Base-by-base conservation (phyloP, 179 eudicot genomes). In the Silene vulgaris region DNA sequence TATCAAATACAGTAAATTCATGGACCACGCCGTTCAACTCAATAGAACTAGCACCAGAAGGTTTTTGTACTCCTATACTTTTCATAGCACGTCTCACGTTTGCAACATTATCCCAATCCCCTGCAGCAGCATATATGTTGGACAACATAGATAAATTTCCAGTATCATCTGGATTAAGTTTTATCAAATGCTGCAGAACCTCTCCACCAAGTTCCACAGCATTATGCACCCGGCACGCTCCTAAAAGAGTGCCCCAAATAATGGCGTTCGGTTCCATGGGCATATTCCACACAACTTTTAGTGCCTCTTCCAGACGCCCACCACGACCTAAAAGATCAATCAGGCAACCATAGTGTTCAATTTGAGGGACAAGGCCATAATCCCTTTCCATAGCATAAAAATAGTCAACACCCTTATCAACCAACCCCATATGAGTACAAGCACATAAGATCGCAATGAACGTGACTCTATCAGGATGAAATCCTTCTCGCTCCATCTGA, bases 261-360 rank as follows among this genome's bases (percentile, higher is more conserved):
- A 85, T 40, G 5, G 63, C 79, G 71, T 85, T 85, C 3, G 86
- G 86, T 72, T 82, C 82, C 75, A 85, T 63, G 3, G 88, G 88
- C 88, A 85, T 82, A 37, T 62, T 80, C 50, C 75, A 67, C 64
- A 80, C 82, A 64, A 80, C 81, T 2, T 80, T 50, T 13, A 80
- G 69, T 17, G 86, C 88, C 76, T 85, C 80, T 70, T 71, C 66
- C 35, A 85, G 74, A 60, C 82, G 84, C 23, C 88, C 88, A 3
- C 86, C 82, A 8, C 88, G 88, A 17, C 86, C 84, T 69, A 85
- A 56, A 73, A 85, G 88, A 80, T 85, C 88, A 74, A 85, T 71
- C 62, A 85, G 61, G 65, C 88, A 85, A 37, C 86, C 88, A 71
- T 85, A 82, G 64, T 85, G 88, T 78, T 82, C 86, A 16, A 85